phyloP scores from a whole-genome alignment of 352 stramenopile species.

The Phytopythium aichiense region DNA sequence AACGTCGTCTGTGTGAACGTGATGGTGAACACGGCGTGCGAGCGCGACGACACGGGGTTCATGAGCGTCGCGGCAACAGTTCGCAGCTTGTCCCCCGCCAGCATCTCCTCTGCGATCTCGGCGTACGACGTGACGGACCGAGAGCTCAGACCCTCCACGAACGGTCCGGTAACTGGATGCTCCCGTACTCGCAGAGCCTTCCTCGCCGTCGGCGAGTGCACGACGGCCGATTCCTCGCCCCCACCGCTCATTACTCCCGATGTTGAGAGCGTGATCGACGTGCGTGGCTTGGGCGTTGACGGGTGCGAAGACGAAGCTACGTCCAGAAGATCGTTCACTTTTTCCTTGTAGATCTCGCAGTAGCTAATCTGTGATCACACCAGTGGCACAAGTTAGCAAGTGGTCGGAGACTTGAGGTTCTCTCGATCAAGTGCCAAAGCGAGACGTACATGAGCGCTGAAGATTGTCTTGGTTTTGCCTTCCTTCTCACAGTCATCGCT shows the following conservation, averaged over 20 bases:
- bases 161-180: conserved; percentile 78
- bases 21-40: conserved; percentile 97
- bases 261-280: conserved; percentile 24
- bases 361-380: conserved; percentile 38
- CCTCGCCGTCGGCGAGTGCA: conserved; percentile 6
- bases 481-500: conserved; percentile 9
- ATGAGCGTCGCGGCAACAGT: conserved; percentile 95
- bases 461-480: conserved; percentile 30
- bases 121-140: conserved; percentile 71
- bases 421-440: not conserved
- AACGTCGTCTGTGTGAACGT: conserved; percentile 83
- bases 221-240: conserved; percentile 5
- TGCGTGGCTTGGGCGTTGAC: conserved; percentile 12
- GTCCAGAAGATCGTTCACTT: conserved; percentile 82
- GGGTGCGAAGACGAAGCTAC: not conserved
- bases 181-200: conserved; percentile 67
- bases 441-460: conserved; percentile 27
- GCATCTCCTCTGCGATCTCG: conserved; percentile 74
- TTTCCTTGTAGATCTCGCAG: conserved; percentile 88
- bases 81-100: conserved; percentile 92
- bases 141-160: conserved; percentile 76
- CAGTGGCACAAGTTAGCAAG: not conserved
- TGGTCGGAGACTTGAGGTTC: not conserved
- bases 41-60: conserved; percentile 95
- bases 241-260: not conserved